Evolutionary conservation across 306 rosid genomes (phyloP).

Genomic region (Inga laurina): DNA sequence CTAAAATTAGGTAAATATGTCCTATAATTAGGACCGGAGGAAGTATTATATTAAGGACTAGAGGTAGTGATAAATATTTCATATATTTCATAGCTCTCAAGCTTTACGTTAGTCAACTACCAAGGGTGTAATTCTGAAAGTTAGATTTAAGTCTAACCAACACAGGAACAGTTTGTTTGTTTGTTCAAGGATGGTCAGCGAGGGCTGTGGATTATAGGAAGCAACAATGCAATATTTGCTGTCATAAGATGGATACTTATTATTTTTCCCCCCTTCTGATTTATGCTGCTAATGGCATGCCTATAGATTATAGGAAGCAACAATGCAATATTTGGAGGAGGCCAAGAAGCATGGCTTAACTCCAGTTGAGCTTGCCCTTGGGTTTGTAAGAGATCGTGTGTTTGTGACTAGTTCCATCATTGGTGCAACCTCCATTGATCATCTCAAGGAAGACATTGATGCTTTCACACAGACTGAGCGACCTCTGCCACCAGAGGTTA

Average conservation of each 20-base stretch:
- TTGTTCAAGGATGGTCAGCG: not conserved
- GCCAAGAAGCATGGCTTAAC: conserved; percentile 75
- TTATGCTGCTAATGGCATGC: not conserved
- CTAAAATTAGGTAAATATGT: too few relatives aligned
- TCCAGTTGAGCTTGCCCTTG: conserved; percentile 83
- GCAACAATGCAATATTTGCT: not conserved
- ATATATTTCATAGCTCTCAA: not conserved
- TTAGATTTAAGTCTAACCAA: not conserved
- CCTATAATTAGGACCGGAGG: too few relatives aligned
- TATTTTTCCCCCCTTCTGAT: not conserved
- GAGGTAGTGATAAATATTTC: too few relatives aligned
- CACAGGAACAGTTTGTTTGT: not conserved
- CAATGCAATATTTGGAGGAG: conserved; percentile 56
- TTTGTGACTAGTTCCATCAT: conserved; percentile 86
- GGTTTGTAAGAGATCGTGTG: conserved; percentile 83
- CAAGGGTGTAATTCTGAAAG: too few relatives aligned
- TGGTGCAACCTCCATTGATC: conserved; percentile 87
- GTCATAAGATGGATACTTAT: not conserved
- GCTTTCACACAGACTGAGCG: conserved; percentile 67
- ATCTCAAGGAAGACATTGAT: conserved; percentile 77
- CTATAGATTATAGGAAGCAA: conserved; percentile 69
- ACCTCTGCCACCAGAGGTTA: conserved; percentile 65
- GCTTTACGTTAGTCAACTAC: not conserved
- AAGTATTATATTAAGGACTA: too few relatives aligned
- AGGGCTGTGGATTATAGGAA: not conserved